Percentiles rank a stretch among this genome's conserved stretches.
Evolutionary conservation across 176 grass and related monocot genomes (phyloP).

Genomic region (Hsuehochloa calcarea): DNA sequence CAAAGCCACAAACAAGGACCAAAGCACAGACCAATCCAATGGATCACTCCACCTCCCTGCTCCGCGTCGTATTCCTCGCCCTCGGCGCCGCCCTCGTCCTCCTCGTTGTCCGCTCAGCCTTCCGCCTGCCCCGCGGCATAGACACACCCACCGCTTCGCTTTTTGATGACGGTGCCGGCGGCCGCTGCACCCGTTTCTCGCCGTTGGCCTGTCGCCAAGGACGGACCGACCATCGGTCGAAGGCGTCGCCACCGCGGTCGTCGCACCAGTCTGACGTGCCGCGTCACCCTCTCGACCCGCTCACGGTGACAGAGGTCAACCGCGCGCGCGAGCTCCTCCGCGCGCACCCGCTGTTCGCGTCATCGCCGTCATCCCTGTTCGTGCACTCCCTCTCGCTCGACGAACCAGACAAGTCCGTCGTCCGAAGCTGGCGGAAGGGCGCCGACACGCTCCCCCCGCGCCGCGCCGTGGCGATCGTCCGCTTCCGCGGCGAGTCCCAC

Average conservation of each 20-base stretch:
- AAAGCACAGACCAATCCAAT: not conserved
- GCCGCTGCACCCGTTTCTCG: conserved; percentile 47
- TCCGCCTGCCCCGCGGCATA: conserved; percentile 42
- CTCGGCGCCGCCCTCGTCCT: conserved; percentile 52
- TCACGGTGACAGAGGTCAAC: conserved; percentile 64
- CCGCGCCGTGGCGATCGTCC: conserved; percentile 50
- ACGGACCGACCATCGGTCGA: not conserved
- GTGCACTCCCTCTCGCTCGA: conserved; percentile 75
- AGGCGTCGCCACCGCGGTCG: not conserved
- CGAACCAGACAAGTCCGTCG: conserved; percentile 64
- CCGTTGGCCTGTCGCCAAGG: conserved; percentile 30
- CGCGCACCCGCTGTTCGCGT: conserved; percentile 51
- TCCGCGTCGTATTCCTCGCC: conserved; percentile 60
- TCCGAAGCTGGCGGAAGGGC: conserved; percentile 44
- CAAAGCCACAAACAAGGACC: not conserved
- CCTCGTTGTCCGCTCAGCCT: conserved; percentile 43
- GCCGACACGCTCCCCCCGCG: conserved; percentile 52
- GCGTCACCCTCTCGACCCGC: conserved; percentile 67
- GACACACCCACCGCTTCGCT: not conserved
- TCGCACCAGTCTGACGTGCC: conserved; percentile 51
- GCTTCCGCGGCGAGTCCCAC: conserved; percentile 38
- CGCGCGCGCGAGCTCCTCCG: conserved; percentile 59
- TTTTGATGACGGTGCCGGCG: not conserved
- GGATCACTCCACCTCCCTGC: conserved; percentile 59
- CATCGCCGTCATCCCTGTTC: conserved; percentile 52